These are phyloP conservation scores for Acanthamoeba lenticulata DNA, from an alignment of 208 protist genomes.

Conservation along the genomic window DNA sequence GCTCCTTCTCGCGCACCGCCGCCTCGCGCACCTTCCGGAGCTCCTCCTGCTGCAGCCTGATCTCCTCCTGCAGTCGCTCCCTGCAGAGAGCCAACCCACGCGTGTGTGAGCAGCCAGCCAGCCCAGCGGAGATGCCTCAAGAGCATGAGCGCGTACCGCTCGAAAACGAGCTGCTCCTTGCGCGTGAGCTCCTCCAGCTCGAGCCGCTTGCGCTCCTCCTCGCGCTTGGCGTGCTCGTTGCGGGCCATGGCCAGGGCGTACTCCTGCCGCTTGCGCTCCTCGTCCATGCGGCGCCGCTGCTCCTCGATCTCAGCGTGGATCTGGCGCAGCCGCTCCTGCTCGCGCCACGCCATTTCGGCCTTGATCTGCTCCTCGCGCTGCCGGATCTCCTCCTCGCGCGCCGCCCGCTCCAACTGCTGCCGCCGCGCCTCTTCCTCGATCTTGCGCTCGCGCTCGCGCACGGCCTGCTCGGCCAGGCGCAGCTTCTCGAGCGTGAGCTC, in stretches of 20 bases:
- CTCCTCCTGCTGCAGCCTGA: neutral
- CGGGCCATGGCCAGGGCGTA: constrained; percentile 4
- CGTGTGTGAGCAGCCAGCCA: neutral
- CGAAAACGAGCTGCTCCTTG: constrained; percentile 13
- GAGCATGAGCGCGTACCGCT: neutral
- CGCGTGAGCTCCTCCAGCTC: neutral
- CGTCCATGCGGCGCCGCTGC: neutral
- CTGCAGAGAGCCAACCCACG: neutral
- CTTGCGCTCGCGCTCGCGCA: constrained; percentile 27
- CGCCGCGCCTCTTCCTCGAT: neutral
- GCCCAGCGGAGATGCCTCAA: neutral
- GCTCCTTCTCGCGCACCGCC: neutral
- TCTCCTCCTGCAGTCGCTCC: neutral
- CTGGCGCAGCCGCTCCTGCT: constrained; percentile 6
- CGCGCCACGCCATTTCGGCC: constrained; percentile 2
- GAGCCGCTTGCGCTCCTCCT: neutral
- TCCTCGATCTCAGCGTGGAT: constrained; percentile 8
- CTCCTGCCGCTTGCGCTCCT: constrained; percentile 8
- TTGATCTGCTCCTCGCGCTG: constrained; percentile 8
- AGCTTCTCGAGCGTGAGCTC: neutral
- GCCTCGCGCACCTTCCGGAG: neutral
- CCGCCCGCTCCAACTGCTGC: neutral
- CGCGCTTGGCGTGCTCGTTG: neutral
- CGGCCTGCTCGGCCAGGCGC: neutral
- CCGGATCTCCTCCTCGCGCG: neutral